Evolutionary conservation across 2,329 filamentous ascomycete genomes (phyloP).

Genomic region (Calycina marina): DNA sequence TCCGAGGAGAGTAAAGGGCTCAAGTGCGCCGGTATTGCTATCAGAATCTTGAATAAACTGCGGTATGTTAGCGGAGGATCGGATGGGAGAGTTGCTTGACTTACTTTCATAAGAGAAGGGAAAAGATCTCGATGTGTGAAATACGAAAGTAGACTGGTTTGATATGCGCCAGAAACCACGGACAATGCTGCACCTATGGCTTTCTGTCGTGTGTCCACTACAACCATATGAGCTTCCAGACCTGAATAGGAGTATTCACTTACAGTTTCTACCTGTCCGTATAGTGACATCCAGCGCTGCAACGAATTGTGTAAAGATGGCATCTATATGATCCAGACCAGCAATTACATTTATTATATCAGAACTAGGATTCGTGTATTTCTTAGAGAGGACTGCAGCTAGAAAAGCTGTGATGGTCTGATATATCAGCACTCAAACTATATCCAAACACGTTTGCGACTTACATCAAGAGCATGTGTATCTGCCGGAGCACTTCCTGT

Average conservation of each 20-base stretch:
- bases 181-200: constrained; percentile 71
- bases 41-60: constrained; percentile 74
- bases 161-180: constrained; percentile 84
- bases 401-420: constrained; percentile 86
- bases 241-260: constrained; percentile 25
- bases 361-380: constrained; percentile 87
- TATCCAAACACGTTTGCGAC: constrained; percentile 16
- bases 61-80: constrained; percentile 4
- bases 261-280: constrained; percentile 57
- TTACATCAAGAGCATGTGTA: constrained; percentile 74
- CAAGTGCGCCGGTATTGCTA: constrained; percentile 44
- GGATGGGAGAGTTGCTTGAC: constrained; percentile 7
- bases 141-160: constrained; percentile 86
- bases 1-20: constrained; percentile 71
- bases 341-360: constrained; percentile 85
- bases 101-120: constrained; percentile 83
- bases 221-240: constrained; percentile 16
- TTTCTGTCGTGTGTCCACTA: constrained; percentile 62
- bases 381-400: constrained; percentile 67
- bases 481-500: constrained; percentile 44
- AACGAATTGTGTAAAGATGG: constrained; percentile 79
- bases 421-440: constrained; percentile 27
- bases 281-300: constrained; percentile 70
- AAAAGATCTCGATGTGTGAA: constrained; percentile 92
- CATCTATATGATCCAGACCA: constrained; percentile 77